These are phyloP conservation scores for Tricholoma sp. DNA, from an alignment of 768 basidiomycete species.

Conservation along the genomic window DNA sequence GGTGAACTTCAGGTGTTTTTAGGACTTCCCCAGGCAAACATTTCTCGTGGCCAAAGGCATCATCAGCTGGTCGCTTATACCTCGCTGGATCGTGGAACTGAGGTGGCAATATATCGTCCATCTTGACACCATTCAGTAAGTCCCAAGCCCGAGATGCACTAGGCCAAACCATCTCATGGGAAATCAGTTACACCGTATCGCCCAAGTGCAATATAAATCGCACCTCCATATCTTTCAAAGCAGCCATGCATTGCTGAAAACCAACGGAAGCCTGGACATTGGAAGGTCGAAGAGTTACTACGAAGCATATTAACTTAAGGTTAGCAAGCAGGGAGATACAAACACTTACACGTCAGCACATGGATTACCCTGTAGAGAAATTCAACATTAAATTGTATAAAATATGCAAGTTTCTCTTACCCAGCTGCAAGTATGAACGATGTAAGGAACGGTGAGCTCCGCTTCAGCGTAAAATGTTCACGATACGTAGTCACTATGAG, in stretches of 20 bases:
- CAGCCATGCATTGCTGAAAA: conserved; percentile 57
- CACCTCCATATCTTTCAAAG: conserved; percentile 66
- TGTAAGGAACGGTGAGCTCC: conserved; percentile 59
- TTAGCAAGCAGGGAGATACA: conserved; percentile 1
- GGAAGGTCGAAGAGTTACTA: conserved; percentile 69
- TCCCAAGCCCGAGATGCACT: conserved; percentile 63
- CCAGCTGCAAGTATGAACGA: conserved; percentile 68
- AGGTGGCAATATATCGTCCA: conserved; percentile 35
- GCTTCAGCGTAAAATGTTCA: conserved; percentile 55
- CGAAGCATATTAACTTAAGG: conserved; percentile 9
- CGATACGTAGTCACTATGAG: conserved; percentile 52
- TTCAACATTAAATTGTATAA: conserved; percentile 7
- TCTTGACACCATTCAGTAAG: conserved; percentile 60
- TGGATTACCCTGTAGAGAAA: conserved; percentile 63
- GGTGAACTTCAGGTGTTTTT: conserved; percentile 20
- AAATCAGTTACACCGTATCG: conserved; percentile 4
- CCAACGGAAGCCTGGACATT: conserved; percentile 66
- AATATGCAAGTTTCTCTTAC: conserved; percentile 35
- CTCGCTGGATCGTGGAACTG: conserved; percentile 37
- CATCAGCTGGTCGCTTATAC: conserved; percentile 54
- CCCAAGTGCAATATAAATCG: conserved; percentile 13
- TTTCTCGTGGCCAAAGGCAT: conserved; percentile 59
- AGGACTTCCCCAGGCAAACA: conserved; percentile 36
- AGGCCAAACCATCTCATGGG: conserved; percentile 59
- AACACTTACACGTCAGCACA: conserved; percentile 56